phyloP scores from a whole-genome alignment of 192 early-diverging fungal genomes.

The Geosiphon pyriformis region DNA sequence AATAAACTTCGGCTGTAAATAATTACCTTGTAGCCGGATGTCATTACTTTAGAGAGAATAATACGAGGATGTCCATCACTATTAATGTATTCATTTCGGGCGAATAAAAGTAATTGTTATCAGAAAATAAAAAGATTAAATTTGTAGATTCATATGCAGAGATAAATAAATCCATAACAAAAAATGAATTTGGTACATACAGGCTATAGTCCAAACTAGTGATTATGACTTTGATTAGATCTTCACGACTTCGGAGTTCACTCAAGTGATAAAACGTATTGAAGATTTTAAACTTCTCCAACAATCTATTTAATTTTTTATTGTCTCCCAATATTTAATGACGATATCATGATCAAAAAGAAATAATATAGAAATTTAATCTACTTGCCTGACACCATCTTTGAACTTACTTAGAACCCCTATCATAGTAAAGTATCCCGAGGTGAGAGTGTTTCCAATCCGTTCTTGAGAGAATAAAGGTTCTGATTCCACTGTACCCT shows the following conservation, averaged over 20 bases:
- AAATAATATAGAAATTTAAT: background rate
- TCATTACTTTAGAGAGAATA: constrained; percentile 78
- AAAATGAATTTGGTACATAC: constrained; percentile 28
- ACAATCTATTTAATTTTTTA: too few relatives aligned
- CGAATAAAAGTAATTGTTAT: background rate
- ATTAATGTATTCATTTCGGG: background rate
- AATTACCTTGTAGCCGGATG: constrained; percentile 69
- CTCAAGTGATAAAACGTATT: constrained; percentile 72
- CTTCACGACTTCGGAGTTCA: constrained; percentile 71
- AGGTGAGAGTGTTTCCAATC: constrained; percentile 65
- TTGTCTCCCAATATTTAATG: too few relatives aligned
- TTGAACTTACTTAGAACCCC: constrained; percentile 55
- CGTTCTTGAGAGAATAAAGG: constrained; percentile 68
- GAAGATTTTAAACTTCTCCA: constrained; percentile 77
- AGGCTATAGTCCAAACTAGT: constrained; percentile 66
- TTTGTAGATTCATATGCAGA: too few relatives aligned
- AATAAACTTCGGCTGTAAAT: too few relatives aligned
- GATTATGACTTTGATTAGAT: constrained; percentile 69
- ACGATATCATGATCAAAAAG: background rate
- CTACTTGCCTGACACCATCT: constrained; percentile 56
- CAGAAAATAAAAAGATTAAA: background rate
- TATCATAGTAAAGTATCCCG: constrained; percentile 75
- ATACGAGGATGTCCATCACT: constrained; percentile 78
- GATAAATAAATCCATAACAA: background rate
- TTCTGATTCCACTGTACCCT: constrained; percentile 42